phyloP scores from a whole-genome alignment of 495 filamentous ascomycete species.

The Parachaetomium inaequale region DNA sequence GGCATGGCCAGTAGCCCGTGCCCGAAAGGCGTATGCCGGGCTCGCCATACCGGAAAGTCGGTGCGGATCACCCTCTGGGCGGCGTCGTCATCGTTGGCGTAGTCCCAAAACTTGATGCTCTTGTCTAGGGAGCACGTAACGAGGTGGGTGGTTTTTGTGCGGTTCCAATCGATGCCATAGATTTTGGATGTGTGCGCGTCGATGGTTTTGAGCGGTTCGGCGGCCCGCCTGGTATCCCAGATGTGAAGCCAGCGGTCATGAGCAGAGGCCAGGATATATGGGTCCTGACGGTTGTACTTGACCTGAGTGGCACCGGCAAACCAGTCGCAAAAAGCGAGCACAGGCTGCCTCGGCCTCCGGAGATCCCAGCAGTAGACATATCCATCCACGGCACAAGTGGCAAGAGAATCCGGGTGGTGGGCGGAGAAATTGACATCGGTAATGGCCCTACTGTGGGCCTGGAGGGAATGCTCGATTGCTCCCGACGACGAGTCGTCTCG shows the following conservation, averaged over 20 bases:
- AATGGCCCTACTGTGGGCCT: constrained; percentile 85
- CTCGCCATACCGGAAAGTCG: constrained; percentile 86
- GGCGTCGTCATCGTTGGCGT: constrained; percentile 55
- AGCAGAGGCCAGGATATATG: constrained; percentile 80
- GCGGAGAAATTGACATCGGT: constrained; percentile 97
- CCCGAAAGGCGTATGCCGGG: constrained; percentile 90
- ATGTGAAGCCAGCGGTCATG: constrained; percentile 84
- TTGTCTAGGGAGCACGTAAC: constrained; percentile 88
- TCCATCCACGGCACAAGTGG: constrained; percentile 89
- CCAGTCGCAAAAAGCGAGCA: constrained; percentile 86
- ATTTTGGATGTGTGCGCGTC: constrained; percentile 93
- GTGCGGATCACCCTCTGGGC: constrained; percentile 74
- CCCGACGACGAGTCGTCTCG: constrained; percentile 63
- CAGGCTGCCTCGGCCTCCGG: constrained; percentile 67
- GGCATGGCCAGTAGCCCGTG: constrained; percentile 88
- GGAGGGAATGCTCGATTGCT: constrained; percentile 81
- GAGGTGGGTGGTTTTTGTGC: constrained; percentile 63
- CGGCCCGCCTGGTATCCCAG: constrained; percentile 85
- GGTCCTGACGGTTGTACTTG: constrained; percentile 88
- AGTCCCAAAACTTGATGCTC: constrained; percentile 95
- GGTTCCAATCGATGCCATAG: constrained; percentile 93
- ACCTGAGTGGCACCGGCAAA: constrained; percentile 93
- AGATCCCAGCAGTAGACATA: constrained; percentile 95
- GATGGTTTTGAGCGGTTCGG: constrained; percentile 74
- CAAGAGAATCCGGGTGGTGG: constrained; percentile 81